Percentiles rank a stretch among this genome's conserved stretches.
phyloP scores from a whole-genome alignment of 2,329 filamentous ascomycete genomes.

The Botrytis medusae region DNA sequence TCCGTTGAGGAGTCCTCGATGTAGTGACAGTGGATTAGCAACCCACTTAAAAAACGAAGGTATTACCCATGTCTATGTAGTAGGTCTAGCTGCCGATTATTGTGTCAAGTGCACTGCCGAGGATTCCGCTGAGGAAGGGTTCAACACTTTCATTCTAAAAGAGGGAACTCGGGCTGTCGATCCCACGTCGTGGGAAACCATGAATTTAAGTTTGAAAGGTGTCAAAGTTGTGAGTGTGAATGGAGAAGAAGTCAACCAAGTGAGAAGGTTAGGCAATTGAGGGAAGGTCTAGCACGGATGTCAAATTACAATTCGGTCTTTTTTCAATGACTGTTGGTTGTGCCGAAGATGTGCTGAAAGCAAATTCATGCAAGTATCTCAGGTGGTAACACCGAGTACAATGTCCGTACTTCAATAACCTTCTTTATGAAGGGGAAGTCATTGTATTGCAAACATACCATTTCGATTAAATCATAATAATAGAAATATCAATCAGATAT shows the following conservation, averaged over 20 bases:
- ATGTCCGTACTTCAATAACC: constrained; percentile 26
- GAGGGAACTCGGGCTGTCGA: constrained; percentile 78
- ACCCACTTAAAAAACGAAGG: constrained; percentile 53
- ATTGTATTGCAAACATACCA: constrained; percentile 32
- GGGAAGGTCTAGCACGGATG: constrained; percentile 75
- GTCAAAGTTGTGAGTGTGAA: constrained; percentile 61
- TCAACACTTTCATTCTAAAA: constrained; percentile 71
- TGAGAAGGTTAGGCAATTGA: constrained; percentile 1
- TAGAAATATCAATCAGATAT: not conserved
- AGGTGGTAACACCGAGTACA: constrained; percentile 39
- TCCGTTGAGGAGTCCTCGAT: constrained; percentile 63
- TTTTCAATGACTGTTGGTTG: constrained; percentile 79
- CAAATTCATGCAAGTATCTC: constrained; percentile 42
- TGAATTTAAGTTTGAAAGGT: constrained; percentile 56
- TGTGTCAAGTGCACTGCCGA: constrained; percentile 82
- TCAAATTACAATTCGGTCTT: constrained; percentile 98
- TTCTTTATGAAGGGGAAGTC: constrained; percentile 27
- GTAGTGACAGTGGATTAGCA: constrained; percentile 64
- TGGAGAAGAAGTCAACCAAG: constrained; percentile 51
- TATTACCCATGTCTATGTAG: constrained; percentile 80
- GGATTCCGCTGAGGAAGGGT: constrained; percentile 75
- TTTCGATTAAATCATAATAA: not conserved
- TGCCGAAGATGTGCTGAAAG: constrained; percentile 99
- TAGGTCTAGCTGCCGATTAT: constrained; percentile 84
- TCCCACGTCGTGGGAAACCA: constrained; percentile 54